Percentiles rank a stretch among this genome's conserved stretches.
phyloP scores from a whole-genome alignment of 192 early-diverging fungal species.

The Umbelopsis isabellina region DNA sequence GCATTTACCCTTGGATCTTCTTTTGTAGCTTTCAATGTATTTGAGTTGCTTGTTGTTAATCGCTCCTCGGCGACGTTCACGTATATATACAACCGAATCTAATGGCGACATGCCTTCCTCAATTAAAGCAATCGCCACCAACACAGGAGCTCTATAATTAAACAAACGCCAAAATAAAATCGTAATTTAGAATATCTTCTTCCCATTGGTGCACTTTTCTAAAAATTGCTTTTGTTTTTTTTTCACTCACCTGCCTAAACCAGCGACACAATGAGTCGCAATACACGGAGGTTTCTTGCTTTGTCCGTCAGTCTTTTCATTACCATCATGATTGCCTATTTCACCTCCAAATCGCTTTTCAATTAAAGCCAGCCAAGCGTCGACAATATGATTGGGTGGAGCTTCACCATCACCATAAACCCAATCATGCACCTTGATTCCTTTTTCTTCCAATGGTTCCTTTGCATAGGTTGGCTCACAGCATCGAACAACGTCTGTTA shows the following conservation, averaged over 20 bases:
- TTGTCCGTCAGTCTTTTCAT: slow-evolving; percentile 15
- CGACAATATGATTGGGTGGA: slow-evolving; percentile 62
- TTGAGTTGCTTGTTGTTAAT: slow-evolving; percentile 74
- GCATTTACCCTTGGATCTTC: slow-evolving; percentile 47
- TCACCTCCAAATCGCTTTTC: slow-evolving; percentile 51
- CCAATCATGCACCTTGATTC: slow-evolving; percentile 75
- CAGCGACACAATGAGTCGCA: slow-evolving; percentile 82
- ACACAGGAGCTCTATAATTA: slow-evolving; percentile 53
- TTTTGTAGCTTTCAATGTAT: slow-evolving; percentile 65
- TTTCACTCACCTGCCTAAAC: slow-evolving; percentile 64
- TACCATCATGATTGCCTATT: slow-evolving; percentile 6
- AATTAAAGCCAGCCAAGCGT: slow-evolving; percentile 71
- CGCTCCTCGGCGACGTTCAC: slow-evolving; percentile 72
- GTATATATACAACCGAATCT: slow-evolving; percentile 74
- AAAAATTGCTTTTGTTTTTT: neutral
- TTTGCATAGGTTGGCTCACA: slow-evolving; percentile 84
- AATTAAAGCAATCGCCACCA: slow-evolving; percentile 81
- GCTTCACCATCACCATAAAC: slow-evolving; percentile 72
- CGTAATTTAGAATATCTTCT: neutral
- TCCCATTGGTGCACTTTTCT: neutral
- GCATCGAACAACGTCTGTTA: slow-evolving; percentile 81
- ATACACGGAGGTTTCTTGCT: slow-evolving; percentile 43
- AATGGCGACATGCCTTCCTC: slow-evolving; percentile 79
- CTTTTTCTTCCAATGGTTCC: slow-evolving; percentile 50
- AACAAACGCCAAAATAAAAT: slow-evolving; percentile 9